phyloP scores from a whole-genome alignment of 495 filamentous ascomycete genomes.

The Neurospora sp. region DNA sequence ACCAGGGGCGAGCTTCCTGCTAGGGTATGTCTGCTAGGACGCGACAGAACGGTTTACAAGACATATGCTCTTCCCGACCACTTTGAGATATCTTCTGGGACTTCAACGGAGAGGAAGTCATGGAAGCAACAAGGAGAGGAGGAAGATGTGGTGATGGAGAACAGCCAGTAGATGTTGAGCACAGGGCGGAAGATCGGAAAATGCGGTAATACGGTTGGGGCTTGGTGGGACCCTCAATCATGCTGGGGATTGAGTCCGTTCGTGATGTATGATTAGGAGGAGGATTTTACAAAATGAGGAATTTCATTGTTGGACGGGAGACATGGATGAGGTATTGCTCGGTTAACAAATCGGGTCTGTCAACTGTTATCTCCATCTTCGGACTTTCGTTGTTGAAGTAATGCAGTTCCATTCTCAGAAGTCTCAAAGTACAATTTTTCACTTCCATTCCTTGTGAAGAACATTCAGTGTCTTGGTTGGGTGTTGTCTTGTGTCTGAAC shows the following conservation, averaged over 20 bases:
- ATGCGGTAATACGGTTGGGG: not conserved
- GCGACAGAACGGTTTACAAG: slow-evolving; percentile 31
- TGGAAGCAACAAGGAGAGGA: not conserved
- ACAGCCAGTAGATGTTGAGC: not conserved
- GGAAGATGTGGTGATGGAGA: not conserved
- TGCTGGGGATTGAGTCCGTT: not conserved
- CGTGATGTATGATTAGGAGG: not conserved
- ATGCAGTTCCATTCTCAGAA: not conserved
- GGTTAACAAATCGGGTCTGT: not conserved
- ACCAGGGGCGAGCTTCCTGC: slow-evolving; percentile 27
- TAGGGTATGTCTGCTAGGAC: slow-evolving; percentile 36
- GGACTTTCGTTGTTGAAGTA: not conserved
- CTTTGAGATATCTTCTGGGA: slow-evolving; percentile 2
- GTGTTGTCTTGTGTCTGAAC: not conserved
- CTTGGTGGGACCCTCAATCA: not conserved
- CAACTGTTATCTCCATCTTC: not conserved
- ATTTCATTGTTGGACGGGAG: not conserved
- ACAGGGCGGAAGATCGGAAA: not conserved
- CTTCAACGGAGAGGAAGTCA: not conserved
- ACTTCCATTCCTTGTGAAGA: not conserved
- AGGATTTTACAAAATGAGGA: not conserved
- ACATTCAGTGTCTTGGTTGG: not conserved
- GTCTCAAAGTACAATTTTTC: not conserved
- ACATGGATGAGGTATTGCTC: not conserved
- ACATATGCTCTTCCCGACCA: slow-evolving; percentile 29